Evolutionary conservation across 176 grass and related monocot species (phyloP), one percentile per base, ranked within the genome.

Genomic region (Microstegium vimineum): DNA sequence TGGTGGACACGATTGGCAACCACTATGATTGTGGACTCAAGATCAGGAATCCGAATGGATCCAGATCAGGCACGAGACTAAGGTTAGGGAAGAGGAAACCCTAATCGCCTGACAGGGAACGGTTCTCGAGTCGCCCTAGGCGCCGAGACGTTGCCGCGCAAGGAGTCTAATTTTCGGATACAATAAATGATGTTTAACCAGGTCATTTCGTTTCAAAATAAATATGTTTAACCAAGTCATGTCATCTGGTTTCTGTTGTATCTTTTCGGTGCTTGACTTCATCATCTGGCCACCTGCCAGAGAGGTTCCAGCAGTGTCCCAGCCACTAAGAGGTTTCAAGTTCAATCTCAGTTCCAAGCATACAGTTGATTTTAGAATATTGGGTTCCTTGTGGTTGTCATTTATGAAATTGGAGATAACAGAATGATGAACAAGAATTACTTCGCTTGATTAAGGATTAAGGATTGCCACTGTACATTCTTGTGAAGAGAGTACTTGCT

Each of bases 251-350:
- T 14, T 33, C 30, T 65, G 30, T 16, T 33, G 6, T 34, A 1
- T 62, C 28, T 30, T 18, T 34, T 14, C 92, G 13, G 87, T 90
- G 84, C 78, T 92, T 47, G 94, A 97, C 65, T 92, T 94, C 75
- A 46, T 92, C 49, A 82, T 66, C 8, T n/a, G 34, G 6, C 54
- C 81, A 6, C 51, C 69, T n/a, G 28, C 13, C 15, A 47, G 67
- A 0, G 62, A 83, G 57, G 60, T 85, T 3, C 80, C 75, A 1
- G n/a, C 89, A 1, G 71, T 87, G 18, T 0, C 45, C 15, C 0
- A 90, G 38, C 62, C 82, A 80, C 23, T 91, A 85, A 88, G 16
- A 74, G 54, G 68, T 82, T 74, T 66, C 17, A 74, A 70, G 68
- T 90, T 74, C 66, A 40, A 5, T 42, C 37, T 26, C 10, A 61